Conservation (phyloP, 2,329 filamentous ascomycete genomes). For the Pseudogymnoascus destructans region DNA sequence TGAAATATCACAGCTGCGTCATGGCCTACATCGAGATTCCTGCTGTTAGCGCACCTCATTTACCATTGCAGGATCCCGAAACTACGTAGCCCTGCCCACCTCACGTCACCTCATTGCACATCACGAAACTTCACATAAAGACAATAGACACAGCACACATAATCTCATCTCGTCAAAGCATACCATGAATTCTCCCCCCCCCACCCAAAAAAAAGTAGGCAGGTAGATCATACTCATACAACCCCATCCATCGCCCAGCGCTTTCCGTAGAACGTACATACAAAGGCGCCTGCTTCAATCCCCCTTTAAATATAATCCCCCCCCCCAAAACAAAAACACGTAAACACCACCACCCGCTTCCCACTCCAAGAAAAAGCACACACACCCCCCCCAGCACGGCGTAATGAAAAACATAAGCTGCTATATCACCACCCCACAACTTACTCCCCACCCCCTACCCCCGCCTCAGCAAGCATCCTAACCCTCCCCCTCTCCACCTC, state of each 20-base stretch:
- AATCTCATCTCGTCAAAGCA: no score
- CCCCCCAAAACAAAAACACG: no score
- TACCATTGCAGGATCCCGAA: no score
- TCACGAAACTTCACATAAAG: not conserved
- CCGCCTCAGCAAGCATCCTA: conserved; percentile 10
- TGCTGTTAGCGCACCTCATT: no score
- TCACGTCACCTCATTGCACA: not conserved
- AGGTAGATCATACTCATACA: not conserved
- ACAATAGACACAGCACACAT: no score
- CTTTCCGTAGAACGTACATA: not conserved
- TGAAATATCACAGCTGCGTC: no score
- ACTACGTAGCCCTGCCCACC: no score
- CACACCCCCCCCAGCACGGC: conserved; percentile 20
- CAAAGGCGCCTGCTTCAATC: not conserved
- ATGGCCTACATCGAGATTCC: no score
- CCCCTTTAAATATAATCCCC: no score
- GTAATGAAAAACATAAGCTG: no score
- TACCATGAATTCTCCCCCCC: not conserved
- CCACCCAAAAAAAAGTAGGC: not conserved
- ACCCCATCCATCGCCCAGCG: not conserved
- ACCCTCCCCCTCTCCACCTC: conserved; percentile 36
- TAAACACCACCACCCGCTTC: not conserved
- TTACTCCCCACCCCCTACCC: conserved; percentile 10
- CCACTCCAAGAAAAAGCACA: conserved; percentile 36
- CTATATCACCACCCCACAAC: no score